Evolutionary conservation across 1,284 basidiomycete genomes (phyloP).

Genomic region (Apiotrichum sp.): DNA sequence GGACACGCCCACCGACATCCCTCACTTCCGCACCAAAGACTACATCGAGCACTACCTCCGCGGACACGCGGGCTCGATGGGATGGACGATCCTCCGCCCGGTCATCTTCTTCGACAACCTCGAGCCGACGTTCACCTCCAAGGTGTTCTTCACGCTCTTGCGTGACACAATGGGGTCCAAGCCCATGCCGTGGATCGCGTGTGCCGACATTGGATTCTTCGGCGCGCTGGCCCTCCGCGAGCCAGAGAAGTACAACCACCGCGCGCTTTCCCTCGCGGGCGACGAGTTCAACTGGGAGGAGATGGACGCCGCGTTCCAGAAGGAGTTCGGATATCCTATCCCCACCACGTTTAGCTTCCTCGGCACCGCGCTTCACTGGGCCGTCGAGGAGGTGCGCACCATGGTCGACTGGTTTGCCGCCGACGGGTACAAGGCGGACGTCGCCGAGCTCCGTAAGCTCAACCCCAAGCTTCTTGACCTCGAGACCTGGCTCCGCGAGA

Average conservation of each 20-base stretch:
- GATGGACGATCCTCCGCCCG: constrained; percentile 13
- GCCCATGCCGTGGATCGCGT: constrained; percentile 21
- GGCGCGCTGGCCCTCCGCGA: constrained; percentile 19
- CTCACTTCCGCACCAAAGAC: constrained; percentile 18
- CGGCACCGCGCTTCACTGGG: neutral
- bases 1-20: constrained; percentile 10
- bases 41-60: constrained; percentile 14
- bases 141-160: constrained; percentile 16
- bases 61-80: constrained; percentile 3
- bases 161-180: constrained; percentile 18
- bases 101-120: constrained; percentile 18
- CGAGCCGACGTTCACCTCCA: constrained; percentile 13
- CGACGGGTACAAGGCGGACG: constrained; percentile 11
- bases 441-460: constrained; percentile 4
- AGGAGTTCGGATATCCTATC: constrained; percentile 14
- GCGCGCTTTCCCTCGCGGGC: constrained; percentile 21
- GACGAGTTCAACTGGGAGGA: constrained; percentile 20
- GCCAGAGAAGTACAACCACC: constrained; percentile 4
- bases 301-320: constrained; percentile 13
- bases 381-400: constrained; percentile 2
- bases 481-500: constrained; percentile 7
- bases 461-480: constrained; percentile 12
- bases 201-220: constrained; percentile 22
- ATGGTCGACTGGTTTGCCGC: constrained; percentile 15
- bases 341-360: constrained; percentile 19